Conservation (phyloP, 805 yeast genomes). For the Candida pseudoglaebosa region DNA sequence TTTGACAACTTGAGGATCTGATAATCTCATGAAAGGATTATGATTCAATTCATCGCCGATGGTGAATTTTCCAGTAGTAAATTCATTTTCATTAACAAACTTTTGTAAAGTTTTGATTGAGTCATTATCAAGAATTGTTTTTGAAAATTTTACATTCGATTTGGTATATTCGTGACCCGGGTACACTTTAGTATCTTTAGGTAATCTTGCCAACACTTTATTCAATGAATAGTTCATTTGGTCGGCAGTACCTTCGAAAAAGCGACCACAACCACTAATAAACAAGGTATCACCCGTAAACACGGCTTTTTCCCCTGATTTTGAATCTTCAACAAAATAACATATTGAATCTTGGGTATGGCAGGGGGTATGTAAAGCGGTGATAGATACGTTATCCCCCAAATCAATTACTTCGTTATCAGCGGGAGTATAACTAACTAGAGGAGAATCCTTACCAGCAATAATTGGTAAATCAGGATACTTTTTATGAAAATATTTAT, state of each 20-base stretch:
- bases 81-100: conserved; percentile 53
- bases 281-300: conserved; percentile 96
- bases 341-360: conserved; percentile 97
- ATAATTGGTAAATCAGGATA: conserved; percentile 57
- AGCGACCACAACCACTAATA: conserved; percentile 93
- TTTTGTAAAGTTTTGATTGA: conserved; percentile 54
- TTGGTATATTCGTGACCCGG: conserved; percentile 97
- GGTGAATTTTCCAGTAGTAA: conserved; percentile 84
- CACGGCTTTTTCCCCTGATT: conserved; percentile 64
- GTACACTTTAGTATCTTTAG: conserved; percentile 68
- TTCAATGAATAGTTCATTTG: conserved; percentile 78
- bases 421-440: conserved; percentile 66
- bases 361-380: conserved; percentile 93
- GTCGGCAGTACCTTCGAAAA: conserved; percentile 83
- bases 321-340: conserved; percentile 66
- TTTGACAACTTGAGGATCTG: conserved; percentile 57
- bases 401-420: conserved; percentile 58
- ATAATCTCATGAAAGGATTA: conserved; percentile 86
- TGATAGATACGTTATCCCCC: conserved; percentile 62
- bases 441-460: conserved; percentile 80
- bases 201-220: conserved; percentile 53
- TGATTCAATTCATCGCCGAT: conserved; percentile 73
- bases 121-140: conserved; percentile 51
- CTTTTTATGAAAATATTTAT: conserved; percentile 40
- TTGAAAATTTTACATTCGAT: conserved; percentile 75